Percentiles rank a stretch among this genome's conserved stretches.
Conservation (phyloP, 768 basidiomycete genomes). For the Termitomyces sp. region DNA sequence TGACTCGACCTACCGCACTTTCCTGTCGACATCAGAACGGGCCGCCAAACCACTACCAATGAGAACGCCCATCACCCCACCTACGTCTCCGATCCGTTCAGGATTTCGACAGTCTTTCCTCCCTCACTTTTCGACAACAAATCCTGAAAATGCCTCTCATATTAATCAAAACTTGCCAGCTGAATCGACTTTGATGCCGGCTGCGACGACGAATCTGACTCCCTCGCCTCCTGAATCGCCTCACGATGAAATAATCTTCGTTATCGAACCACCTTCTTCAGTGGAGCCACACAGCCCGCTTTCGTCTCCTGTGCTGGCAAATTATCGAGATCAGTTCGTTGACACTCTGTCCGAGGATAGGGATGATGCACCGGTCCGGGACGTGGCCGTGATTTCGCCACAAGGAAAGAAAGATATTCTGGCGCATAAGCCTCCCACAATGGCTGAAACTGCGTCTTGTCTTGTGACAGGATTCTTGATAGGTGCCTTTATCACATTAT, state of each 20-base stretch:
- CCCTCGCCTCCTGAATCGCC: background rate
- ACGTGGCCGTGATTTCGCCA: conserved; percentile 4
- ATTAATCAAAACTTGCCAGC: background rate
- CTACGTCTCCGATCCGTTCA: conserved; percentile 15
- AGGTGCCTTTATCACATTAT: conserved; percentile 51
- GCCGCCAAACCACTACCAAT: background rate
- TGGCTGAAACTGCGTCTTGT: conserved; percentile 30
- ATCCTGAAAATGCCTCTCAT: background rate
- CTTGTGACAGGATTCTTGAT: conserved; percentile 51
- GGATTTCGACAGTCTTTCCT: background rate
- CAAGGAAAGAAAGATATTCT: conserved; percentile 7
- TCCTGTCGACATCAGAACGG: background rate
- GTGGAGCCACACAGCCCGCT: background rate
- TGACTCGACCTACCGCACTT: conserved; percentile 1
- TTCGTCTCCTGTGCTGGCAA: background rate
- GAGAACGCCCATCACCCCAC: conserved; percentile 15
- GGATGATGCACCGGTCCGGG: conserved; percentile 7
- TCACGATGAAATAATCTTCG: background rate
- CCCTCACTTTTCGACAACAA: background rate
- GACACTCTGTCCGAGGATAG: background rate
- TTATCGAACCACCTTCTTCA: conserved; percentile 1
- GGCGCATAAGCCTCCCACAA: conserved; percentile 12
- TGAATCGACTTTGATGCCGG: background rate
- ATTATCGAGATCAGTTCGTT: background rate
- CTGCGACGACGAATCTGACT: background rate